Evolutionary conservation across 2,329 filamentous ascomycete species (phyloP), one percentile per base, ranked within the genome.

Genomic region (Metarhizium album): DNA sequence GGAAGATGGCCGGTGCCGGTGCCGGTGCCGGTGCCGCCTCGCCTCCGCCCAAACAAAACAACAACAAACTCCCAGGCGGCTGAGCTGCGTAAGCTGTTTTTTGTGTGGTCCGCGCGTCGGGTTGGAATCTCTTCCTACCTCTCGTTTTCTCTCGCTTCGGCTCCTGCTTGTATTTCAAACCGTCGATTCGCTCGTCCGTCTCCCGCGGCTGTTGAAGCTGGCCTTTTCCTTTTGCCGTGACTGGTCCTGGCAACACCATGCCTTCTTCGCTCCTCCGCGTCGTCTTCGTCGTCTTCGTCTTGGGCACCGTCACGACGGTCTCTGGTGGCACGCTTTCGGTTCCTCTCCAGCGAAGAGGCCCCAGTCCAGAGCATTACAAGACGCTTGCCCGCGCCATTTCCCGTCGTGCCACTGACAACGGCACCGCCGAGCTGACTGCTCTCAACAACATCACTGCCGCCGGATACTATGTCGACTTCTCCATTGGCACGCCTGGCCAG

Each of bases 401-500:
- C 47, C 38, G 53, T n/a, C 55, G 64, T 46, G 40, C 57, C 47
- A 59, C 57, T 45, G 58, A 61, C 45, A 60, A 63, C 49, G 59
- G 55, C 38, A 57, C 58, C 22, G 42, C 67, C n/a, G 52, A 52
- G 35, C 61, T 79, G 35, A 64, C 59, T 8, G 66, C 66, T 31
- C 46, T 73, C 60, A 82, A 82, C 64, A 79, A 78, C 55, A 59
- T 79, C 53, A 73, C 71, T 0, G 74, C 71, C 45, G 78, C 75
- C 33, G 73, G 75, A 14, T 82, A 82, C 66, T 80, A 74, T 59
- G 73, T 75, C 40, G 70, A 78, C 47, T 71, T 84, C 42, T 66
- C 67, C n/a, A 64, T 84, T 42, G 81, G 81, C 47, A 81, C 79
- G 0, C 81, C 81, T 1, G 67, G 70, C 0, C 80, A 84, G 63